Conservation (phyloP, 371 early-diverging fungal genomes). For the Syncephalastrum contaminatum region DNA sequence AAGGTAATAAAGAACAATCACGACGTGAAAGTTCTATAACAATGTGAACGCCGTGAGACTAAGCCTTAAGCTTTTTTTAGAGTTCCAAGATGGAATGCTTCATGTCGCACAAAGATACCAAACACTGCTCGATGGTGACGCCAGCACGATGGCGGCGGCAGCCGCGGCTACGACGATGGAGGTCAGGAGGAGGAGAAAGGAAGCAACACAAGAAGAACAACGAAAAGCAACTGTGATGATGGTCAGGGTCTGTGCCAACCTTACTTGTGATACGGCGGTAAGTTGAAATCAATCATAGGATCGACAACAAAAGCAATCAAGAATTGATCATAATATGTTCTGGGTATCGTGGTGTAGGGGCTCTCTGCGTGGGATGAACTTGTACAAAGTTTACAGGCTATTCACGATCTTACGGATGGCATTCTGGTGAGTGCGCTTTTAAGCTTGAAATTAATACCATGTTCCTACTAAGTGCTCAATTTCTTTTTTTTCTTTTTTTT, state of each 20-base stretch:
- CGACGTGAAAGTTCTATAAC: neutral
- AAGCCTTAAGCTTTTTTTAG: conserved; percentile 6
- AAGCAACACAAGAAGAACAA: neutral
- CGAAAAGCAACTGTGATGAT: neutral
- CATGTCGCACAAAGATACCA: conserved; percentile 14
- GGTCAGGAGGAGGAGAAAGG: neutral
- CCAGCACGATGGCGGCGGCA: neutral
- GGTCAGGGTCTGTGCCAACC: conserved; percentile 21
- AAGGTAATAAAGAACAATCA: conserved; percentile 20
- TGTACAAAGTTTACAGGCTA: conserved; percentile 17
- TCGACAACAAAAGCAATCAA: conserved; percentile 2
- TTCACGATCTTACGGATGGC: conserved; percentile 29
- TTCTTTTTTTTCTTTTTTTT: neutral
- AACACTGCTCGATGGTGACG: neutral
- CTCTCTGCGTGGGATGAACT: conserved; percentile 8
- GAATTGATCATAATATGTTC: too few species aligned
- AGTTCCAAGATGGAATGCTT: conserved; percentile 11
- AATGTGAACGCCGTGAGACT: too few species aligned
- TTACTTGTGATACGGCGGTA: conserved; percentile 26
- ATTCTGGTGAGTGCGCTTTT: conserved; percentile 25
- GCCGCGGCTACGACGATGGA: neutral
- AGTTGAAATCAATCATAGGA: neutral
- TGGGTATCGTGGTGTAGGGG: neutral
- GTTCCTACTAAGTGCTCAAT: conserved; percentile 1
- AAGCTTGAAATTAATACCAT: neutral